Evolutionary conservation across 202 grass and related monocot genomes (phyloP), one percentile per base, ranked within the genome.

Genomic region (Dendrocalamus latiflorus): DNA sequence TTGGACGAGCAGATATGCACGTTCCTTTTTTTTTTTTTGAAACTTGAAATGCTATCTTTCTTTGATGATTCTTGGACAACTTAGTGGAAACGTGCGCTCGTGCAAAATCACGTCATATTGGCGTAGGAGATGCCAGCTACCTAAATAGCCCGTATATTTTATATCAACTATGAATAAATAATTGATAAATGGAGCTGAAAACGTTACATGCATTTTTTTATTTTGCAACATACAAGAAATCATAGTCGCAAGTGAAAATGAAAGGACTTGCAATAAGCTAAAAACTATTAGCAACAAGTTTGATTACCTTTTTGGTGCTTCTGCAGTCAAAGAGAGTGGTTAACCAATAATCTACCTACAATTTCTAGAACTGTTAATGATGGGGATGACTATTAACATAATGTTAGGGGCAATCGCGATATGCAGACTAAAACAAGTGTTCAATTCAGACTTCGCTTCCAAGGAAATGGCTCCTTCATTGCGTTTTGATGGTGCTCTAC

Each of bases 301-400:
- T 72, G 34, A 22, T 85, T 61, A n/a, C 28, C 34, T 20, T 50
- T 10, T 1, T 16, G 37, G 55, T 64, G 60, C 7, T 60, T 84
- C 28, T 9, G 44, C 10, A 44, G 45, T 36, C 70, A 81, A 48
- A 64, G 65, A 41, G 34, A 88, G 34, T 74, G 59, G 70, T 15
- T 58, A 33, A 16, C 70, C 82, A 85, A 13, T 44, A n/a, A n/a
- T n/a, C n/a, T n/a, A n/a, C n/a, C n/a, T n/a, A n/a, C n/a, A n/a
- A n/a, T n/a, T 75, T 63, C 25, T 17, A 26, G 26, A 39, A 14
- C 64, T 56, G 45, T 85, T 65, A 76, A 43, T 74, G 60, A 79
- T 9, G 74, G 53, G 22, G 63, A 63, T 55, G 63, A 55, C 71
- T 68, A 34, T 42, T 61, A 73, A 62, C 34, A 8, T 50, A 51